Evolutionary conservation across 2,329 filamentous ascomycete genomes (phyloP).

Genomic region (Rutstroemia sp.): DNA sequence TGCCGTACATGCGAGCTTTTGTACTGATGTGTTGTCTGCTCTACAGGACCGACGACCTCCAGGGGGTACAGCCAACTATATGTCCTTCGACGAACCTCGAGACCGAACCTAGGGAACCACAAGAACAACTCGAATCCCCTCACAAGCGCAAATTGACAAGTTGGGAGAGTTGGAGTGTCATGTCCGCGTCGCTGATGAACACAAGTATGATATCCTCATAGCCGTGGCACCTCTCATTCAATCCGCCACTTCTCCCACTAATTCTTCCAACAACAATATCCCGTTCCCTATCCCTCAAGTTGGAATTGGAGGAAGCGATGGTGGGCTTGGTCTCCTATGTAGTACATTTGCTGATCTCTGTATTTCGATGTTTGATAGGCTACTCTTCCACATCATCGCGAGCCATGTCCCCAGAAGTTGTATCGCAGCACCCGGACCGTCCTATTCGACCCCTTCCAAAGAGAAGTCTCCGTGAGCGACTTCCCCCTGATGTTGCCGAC

Average conservation of each 20-base stretch:
- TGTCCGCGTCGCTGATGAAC: constrained; percentile 9
- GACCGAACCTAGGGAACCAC: not conserved
- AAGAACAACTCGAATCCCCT: not conserved
- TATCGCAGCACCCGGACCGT: constrained; percentile 79
- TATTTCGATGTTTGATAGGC: constrained; percentile 17
- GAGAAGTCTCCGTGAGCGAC: constrained; percentile 75
- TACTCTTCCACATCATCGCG: constrained; percentile 31
- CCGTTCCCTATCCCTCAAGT: not conserved
- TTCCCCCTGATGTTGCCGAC: constrained; percentile 78
- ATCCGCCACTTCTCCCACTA: not conserved
- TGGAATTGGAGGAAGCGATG: constrained; percentile 1
- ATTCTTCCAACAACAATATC: constrained; percentile 2
- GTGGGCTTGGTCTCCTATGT: constrained; percentile 8
- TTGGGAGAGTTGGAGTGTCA: constrained; percentile 6
- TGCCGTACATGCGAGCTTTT: constrained; percentile 3
- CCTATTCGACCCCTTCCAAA: constrained; percentile 90
- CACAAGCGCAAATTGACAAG: constrained; percentile 4
- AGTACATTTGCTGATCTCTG: constrained; percentile 10
- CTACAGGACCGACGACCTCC: constrained; percentile 4
- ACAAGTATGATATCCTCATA: constrained; percentile 11
- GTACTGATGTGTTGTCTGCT: constrained; percentile 4
- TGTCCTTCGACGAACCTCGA: not conserved
- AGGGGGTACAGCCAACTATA: not conserved
- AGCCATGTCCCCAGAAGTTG: constrained; percentile 63
- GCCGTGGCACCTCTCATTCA: constrained; percentile 1